A percentile compares a stretch with the other conserved stretches of the same genome.
phyloP scores from a whole-genome alignment of 129 eudicot species.

The Mikania micrantha region DNA sequence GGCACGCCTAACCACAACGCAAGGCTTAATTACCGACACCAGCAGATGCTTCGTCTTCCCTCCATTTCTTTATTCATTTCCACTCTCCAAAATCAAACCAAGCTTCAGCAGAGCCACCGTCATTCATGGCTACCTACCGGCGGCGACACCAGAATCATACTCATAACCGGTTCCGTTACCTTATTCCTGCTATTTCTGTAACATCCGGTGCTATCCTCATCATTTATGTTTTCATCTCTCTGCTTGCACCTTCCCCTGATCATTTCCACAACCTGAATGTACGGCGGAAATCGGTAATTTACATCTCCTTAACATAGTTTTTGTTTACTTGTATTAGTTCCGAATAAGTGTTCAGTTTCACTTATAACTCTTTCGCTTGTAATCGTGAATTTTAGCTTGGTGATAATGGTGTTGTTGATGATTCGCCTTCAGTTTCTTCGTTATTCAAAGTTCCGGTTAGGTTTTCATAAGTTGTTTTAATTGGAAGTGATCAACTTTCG shows the following conservation, averaged over 20 bases:
- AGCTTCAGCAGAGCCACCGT: background rate
- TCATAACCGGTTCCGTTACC: slow-evolving; percentile 30
- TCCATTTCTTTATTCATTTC: slow-evolving; percentile 23
- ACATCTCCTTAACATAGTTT: background rate
- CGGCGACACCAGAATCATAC: slow-evolving; percentile 33
- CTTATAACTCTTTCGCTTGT: too few species aligned
- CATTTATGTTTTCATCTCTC: slow-evolving; percentile 44
- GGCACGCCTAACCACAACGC: too few species aligned
- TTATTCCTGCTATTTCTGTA: slow-evolving; percentile 40
- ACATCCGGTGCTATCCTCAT: slow-evolving; percentile 47
- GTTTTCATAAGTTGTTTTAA: slow-evolving; percentile 10
- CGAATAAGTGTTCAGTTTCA: background rate
- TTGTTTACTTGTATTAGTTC: background rate
- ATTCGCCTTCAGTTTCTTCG: slow-evolving; percentile 19
- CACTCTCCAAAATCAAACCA: background rate
- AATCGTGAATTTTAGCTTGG: slow-evolving; percentile 5
- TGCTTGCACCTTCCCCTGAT: slow-evolving; percentile 67
- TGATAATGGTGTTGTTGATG: slow-evolving; percentile 17
- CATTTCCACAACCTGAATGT: slow-evolving; percentile 29
- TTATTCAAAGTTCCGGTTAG: slow-evolving; percentile 67
- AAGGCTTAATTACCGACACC: slow-evolving; percentile 24
- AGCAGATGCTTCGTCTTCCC: slow-evolving; percentile 41
- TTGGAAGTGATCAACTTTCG: slow-evolving; percentile 32
- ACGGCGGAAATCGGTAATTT: slow-evolving; percentile 27
- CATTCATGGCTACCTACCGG: slow-evolving; percentile 49